Conservation (phyloP, 1,284 basidiomycete genomes). For the Apiotrichum akiyoshidainum region DNA sequence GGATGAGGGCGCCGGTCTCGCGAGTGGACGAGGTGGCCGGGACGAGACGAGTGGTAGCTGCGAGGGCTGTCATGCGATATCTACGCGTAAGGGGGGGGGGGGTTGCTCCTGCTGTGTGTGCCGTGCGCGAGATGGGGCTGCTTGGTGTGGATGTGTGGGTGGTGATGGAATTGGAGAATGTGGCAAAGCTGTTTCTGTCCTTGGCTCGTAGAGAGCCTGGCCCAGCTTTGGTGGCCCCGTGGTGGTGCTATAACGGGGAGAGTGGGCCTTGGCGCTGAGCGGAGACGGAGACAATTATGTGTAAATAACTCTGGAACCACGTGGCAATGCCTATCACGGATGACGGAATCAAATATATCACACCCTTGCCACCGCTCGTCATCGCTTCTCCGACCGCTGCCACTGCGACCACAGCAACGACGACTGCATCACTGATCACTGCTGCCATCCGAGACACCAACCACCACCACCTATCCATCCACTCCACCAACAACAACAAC, state of each 20-base stretch:
- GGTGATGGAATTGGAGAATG: too few species aligned
- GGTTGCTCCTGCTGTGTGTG: too few species aligned
- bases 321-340: too few species aligned
- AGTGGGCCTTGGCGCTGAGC: too few species aligned
- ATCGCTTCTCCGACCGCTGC: not conserved
- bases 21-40: not conserved
- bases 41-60: not conserved
- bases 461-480: not conserved
- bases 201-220: too few species aligned
- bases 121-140: too few species aligned
- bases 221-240: too few species aligned
- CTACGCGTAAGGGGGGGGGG: not conserved
- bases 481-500: not conserved
- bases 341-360: not conserved
- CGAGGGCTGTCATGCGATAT: not conserved
- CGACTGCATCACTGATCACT: not conserved
- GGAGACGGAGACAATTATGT: too few species aligned
- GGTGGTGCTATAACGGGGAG: too few species aligned
- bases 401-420: not conserved
- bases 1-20: constrained; percentile 3
- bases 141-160: too few species aligned
- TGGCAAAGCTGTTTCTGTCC: too few species aligned
- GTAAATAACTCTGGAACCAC: too few species aligned
- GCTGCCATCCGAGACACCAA: not conserved
- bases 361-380: not conserved